A percentile compares a stretch with the other conserved stretches of the same genome.
Evolutionary conservation across 2,329 filamentous ascomycete species (phyloP).

Genomic region (Penicillium sp.): DNA sequence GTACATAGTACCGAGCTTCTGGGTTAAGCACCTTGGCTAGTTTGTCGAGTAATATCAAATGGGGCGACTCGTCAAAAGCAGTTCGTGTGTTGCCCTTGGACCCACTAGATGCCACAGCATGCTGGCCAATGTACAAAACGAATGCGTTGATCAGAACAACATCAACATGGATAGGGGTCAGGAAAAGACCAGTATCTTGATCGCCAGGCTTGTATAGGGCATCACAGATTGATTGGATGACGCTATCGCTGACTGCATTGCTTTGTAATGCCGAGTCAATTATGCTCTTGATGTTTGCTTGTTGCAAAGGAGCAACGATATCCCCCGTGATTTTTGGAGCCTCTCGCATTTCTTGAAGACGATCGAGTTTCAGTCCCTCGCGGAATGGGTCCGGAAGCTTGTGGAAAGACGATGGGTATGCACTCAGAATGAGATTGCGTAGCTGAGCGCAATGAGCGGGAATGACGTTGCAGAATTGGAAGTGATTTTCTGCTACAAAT

Average conservation of each 20-base stretch:
- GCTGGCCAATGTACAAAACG: conserved; percentile 74
- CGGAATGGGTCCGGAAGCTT: conserved; percentile 73
- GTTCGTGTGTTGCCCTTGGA: conserved; percentile 54
- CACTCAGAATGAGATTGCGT: conserved; percentile 81
- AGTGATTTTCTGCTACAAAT: conserved; percentile 83
- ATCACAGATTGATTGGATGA: conserved; percentile 69
- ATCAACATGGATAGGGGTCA: conserved; percentile 65
- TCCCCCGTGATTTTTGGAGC: conserved; percentile 64
- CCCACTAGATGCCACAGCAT: conserved; percentile 60
- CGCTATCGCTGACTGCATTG: conserved; percentile 64
- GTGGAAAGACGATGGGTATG: conserved; percentile 65
- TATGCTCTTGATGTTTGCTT: conserved; percentile 50
- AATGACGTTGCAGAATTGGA: conserved; percentile 74
- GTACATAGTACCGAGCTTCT: conserved; percentile 77
- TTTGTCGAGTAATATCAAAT: conserved; percentile 69
- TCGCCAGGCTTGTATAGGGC: conserved; percentile 60
- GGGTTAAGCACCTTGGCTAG: conserved; percentile 70
- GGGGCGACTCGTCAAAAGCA: conserved; percentile 63
- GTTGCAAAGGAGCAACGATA: conserved; percentile 46
- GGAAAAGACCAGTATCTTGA: conserved; percentile 62
- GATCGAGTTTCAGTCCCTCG: conserved; percentile 70
- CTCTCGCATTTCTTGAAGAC: conserved; percentile 68
- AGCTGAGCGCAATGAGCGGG: conserved; percentile 82
- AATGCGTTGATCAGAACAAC: conserved; percentile 71
- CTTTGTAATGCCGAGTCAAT: conserved; percentile 51